phyloP scores from a whole-genome alignment of 495 filamentous ascomycete species.

The Aspergillus biplanus region DNA sequence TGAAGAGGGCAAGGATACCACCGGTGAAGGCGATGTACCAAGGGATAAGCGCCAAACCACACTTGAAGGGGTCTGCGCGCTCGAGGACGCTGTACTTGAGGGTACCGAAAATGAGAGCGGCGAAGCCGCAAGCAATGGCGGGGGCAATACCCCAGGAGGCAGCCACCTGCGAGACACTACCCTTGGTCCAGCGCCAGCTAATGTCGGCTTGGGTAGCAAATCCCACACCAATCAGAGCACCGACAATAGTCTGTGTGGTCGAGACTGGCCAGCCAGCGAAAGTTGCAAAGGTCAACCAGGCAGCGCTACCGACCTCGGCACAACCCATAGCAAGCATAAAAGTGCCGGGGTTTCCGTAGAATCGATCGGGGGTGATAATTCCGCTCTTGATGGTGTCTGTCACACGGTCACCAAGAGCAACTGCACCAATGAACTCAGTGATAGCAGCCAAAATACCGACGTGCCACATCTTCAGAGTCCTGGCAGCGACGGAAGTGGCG shows the following conservation, averaged over 20 bases:
- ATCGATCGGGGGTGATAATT: slow-evolving; percentile 59
- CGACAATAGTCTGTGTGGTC: slow-evolving; percentile 67
- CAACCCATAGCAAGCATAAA: slow-evolving; percentile 34
- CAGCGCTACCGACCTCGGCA: slow-evolving; percentile 26
- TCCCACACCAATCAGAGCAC: slow-evolving; percentile 65
- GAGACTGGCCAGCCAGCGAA: slow-evolving; percentile 25
- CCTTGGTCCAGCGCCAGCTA: slow-evolving; percentile 57
- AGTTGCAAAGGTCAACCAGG: slow-evolving; percentile 26
- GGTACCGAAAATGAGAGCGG: slow-evolving; percentile 62
- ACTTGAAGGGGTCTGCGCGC: slow-evolving; percentile 59
- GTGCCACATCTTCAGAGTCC: slow-evolving; percentile 43
- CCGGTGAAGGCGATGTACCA: slow-evolving; percentile 65
- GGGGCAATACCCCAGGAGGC: slow-evolving; percentile 68
- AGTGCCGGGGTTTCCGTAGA: slow-evolving; percentile 42
- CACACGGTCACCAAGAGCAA: slow-evolving; percentile 65
- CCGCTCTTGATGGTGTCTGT: slow-evolving; percentile 70
- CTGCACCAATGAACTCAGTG: slow-evolving; percentile 60
- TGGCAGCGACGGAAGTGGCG: slow-evolving; percentile 44
- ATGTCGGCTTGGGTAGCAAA: slow-evolving; percentile 60
- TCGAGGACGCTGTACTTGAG: slow-evolving; percentile 67
- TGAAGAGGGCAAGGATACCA: slow-evolving; percentile 64
- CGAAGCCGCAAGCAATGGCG: slow-evolving; percentile 59
- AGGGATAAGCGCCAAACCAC: slow-evolving; percentile 60
- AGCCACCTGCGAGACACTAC: slow-evolving; percentile 61
- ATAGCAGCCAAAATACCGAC: slow-evolving; percentile 39